Percentiles rank a stretch among this genome's conserved stretches.
These are phyloP conservation scores for Incumbomyces delicatus DNA, from an alignment of 2,329 filamentous ascomycete species.

Conservation along the genomic window DNA sequence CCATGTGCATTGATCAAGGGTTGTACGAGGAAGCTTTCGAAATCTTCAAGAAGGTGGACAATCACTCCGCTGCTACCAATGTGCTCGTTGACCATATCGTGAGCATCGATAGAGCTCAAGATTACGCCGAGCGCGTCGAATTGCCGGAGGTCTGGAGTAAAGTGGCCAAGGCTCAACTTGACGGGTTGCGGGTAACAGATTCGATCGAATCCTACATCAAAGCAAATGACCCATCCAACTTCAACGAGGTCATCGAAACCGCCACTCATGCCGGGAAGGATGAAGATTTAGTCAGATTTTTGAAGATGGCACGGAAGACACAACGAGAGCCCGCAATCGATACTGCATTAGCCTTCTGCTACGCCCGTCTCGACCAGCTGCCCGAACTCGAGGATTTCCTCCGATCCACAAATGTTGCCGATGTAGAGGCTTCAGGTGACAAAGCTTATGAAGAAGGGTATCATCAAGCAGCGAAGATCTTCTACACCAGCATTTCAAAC, in stretches of 20 bases:
- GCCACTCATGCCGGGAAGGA: conserved; percentile 94
- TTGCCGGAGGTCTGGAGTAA: conserved; percentile 94
- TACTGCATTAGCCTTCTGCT: conserved; percentile 87
- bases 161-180: conserved; percentile 94
- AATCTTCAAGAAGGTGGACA: conserved; percentile 95
- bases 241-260: conserved; percentile 90
- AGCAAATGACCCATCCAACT: conserved; percentile 85
- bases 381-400: conserved; percentile 94
- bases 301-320: conserved; percentile 96
- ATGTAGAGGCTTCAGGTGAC: conserved; percentile 93
- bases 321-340: conserved; percentile 88
- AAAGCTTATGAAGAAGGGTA: conserved; percentile 93
- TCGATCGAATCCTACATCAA: conserved; percentile 96
- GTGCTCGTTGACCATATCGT: conserved; percentile 95
- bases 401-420: conserved; percentile 82
- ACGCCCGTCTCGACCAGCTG: conserved; percentile 82
- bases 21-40: conserved; percentile 95
- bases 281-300: conserved; percentile 90
- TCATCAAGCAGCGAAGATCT: conserved; percentile 96
- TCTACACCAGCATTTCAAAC: conserved; percentile 96
- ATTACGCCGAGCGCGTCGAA: conserved; percentile 91
- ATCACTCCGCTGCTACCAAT: conserved; percentile 75
- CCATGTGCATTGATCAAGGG: conserved; percentile 87
- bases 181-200: conserved; percentile 85
- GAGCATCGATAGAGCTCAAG: conserved; percentile 93